Evolutionary conservation across 331 rosid species (phyloP).

Genomic region (Phaseolus coccineus): DNA sequence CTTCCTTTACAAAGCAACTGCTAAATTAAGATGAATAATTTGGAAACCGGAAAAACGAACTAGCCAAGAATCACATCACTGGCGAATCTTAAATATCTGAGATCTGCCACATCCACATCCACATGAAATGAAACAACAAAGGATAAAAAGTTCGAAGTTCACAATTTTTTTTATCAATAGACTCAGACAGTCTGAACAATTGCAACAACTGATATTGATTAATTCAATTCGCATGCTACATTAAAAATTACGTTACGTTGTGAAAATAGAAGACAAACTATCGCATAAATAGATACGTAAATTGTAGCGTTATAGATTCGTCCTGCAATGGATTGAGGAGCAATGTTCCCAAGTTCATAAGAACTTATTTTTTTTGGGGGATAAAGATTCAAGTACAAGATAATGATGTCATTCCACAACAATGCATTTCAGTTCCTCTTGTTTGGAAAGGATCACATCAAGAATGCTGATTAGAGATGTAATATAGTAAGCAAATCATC

Average conservation of each 20-base stretch:
- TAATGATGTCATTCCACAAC: not conserved
- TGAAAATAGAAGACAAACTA: not conserved
- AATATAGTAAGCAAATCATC: not conserved
- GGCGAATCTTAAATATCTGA: constrained; percentile 50
- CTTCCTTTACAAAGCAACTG: constrained; percentile 58
- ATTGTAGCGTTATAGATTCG: not conserved
- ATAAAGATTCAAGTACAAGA: not conserved
- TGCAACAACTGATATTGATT: constrained; percentile 9
- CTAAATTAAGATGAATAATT: constrained; percentile 49
- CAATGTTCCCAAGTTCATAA: not conserved
- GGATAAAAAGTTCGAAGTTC: constrained; percentile 13
- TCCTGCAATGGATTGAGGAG: constrained; percentile 4
- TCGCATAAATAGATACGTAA: not conserved
- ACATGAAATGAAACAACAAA: constrained; percentile 25
- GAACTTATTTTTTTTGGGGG: not conserved
- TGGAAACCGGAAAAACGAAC: constrained; percentile 49
- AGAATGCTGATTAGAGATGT: constrained; percentile 1
- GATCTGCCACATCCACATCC: constrained; percentile 53
- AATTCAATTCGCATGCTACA: constrained; percentile 1
- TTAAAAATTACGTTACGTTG: constrained; percentile 9
- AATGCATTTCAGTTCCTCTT: constrained; percentile 20
- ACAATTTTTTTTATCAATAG: not conserved
- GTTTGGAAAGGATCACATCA: not conserved
- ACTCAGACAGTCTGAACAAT: not conserved
- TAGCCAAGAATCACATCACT: constrained; percentile 48